phyloP scores from a whole-genome alignment of 2,329 filamentous ascomycete genomes.

The Aspergillus japonicus region DNA sequence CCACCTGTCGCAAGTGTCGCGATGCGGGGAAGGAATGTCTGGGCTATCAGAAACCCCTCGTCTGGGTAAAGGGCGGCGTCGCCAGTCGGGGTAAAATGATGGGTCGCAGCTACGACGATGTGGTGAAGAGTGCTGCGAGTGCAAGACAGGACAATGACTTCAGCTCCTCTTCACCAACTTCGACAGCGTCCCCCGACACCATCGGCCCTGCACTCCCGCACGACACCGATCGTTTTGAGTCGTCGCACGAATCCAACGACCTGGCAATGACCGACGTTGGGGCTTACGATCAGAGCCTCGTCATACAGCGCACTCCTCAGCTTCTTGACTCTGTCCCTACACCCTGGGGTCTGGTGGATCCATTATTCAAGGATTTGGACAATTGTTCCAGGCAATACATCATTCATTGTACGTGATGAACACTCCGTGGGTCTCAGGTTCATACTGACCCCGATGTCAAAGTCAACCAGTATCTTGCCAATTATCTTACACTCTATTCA shows the following conservation, averaged over 20 bases:
- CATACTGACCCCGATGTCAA: conserved; percentile 17
- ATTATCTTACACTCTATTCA: conserved; percentile 50
- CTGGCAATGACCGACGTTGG: not conserved
- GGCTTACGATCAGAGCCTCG: not conserved
- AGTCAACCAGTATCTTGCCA: conserved; percentile 43
- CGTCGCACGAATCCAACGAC: not conserved
- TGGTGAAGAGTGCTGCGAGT: conserved; percentile 15
- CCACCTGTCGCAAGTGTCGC: conserved; percentile 44
- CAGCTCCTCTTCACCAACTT: not conserved
- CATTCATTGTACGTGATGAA: conserved; percentile 40
- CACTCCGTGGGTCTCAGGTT: not conserved
- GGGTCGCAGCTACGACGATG: conserved; percentile 52
- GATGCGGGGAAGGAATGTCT: conserved; percentile 45
- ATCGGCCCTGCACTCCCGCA: conserved; percentile 13
- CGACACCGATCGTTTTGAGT: not conserved
- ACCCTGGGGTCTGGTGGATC: conserved; percentile 46
- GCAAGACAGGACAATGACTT: not conserved
- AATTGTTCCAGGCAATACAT: conserved; percentile 48
- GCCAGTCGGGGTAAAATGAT: conserved; percentile 51
- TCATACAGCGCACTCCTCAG: conserved; percentile 2
- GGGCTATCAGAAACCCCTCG: conserved; percentile 44
- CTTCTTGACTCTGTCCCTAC: conserved; percentile 27
- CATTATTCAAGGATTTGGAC: conserved; percentile 48
- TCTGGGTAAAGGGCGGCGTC: conserved; percentile 45
- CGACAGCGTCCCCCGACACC: not conserved